These are phyloP conservation scores for Nymphaea thermarum DNA, from an alignment of 164 flowering plant genomes.

Conservation along the genomic window DNA sequence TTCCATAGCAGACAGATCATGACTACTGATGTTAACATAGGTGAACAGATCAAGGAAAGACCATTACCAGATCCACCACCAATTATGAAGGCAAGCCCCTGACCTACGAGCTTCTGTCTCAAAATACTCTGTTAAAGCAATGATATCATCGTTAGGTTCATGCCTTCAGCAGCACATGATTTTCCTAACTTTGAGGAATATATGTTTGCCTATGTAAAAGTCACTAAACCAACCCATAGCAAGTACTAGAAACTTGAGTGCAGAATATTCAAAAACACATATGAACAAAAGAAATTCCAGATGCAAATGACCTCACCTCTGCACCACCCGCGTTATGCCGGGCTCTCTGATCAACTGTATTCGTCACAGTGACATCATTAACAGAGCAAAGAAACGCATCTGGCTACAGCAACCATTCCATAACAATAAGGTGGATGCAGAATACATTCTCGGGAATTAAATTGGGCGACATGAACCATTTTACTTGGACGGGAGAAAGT, in stretches of 20 bases:
- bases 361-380: conserved; percentile 80
- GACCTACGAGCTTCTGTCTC: conserved; percentile 85
- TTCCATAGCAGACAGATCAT: too few species aligned
- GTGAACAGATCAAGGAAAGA: background rate
- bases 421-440: background rate
- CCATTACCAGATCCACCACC: conserved; percentile 93
- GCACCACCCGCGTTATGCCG: conserved; percentile 50
- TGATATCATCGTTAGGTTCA: too few species aligned
- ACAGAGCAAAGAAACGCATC: conserved; percentile 98
- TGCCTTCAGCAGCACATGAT: too few species aligned
- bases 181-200: too few species aligned
- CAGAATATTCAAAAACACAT: conserved; percentile 1
- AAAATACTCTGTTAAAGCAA: conserved; percentile 47
- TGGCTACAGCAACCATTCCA: conserved; percentile 58
- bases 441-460: too few species aligned
- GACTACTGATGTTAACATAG: background rate
- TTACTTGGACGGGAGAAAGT: too few species aligned
- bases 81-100: conserved; percentile 86
- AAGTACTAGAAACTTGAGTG: background rate
- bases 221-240: too few species aligned
- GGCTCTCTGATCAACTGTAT: conserved; percentile 66
- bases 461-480: too few species aligned
- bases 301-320: conserved; percentile 47
- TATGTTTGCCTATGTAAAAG: too few species aligned
- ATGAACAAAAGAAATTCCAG: background rate